Percentiles rank a stretch among this genome's conserved stretches.
Evolutionary conservation across 805 yeast species (phyloP).

Genomic region (Wickerhamiella nectarea): DNA sequence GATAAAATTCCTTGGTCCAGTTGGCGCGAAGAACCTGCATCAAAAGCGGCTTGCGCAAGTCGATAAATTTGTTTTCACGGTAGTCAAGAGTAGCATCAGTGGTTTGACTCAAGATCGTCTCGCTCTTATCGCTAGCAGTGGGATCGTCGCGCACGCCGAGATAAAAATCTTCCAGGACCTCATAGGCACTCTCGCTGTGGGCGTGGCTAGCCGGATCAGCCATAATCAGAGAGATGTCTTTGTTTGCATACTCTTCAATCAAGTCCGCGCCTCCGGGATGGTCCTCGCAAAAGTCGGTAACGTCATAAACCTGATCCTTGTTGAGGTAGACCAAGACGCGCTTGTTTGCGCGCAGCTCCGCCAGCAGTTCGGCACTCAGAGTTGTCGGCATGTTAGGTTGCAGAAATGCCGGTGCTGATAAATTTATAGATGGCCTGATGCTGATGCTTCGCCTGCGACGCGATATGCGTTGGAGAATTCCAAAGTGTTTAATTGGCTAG

Average conservation of each 20-base stretch:
- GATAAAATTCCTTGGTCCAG: constrained; percentile 76
- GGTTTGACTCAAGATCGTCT: constrained; percentile 42
- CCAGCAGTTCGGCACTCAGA: constrained; percentile 1
- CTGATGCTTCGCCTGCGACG: too few relatives aligned
- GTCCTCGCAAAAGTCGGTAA: constrained; percentile 55
- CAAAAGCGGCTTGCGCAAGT: constrained; percentile 67
- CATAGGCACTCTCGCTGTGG: constrained; percentile 77
- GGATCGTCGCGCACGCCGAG: constrained; percentile 55
- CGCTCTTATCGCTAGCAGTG: constrained; percentile 42
- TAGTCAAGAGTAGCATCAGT: constrained; percentile 68
- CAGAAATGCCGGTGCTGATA: too few relatives aligned
- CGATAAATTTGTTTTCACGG: constrained; percentile 70
- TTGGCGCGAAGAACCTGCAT: constrained; percentile 63
- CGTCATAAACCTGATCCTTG: constrained; percentile 71
- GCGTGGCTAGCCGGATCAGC: constrained; percentile 59
- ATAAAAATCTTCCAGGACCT: constrained; percentile 68
- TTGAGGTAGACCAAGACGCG: constrained; percentile 61
- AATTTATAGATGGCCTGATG: too few relatives aligned
- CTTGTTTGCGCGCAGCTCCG: constrained; percentile 15
- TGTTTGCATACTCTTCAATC: constrained; percentile 30
- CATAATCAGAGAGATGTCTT: constrained; percentile 51
- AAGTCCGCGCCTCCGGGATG: constrained; percentile 60
- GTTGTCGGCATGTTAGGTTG: not conserved
- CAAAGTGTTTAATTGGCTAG: too few relatives aligned
- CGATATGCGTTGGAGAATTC: too few relatives aligned